These are phyloP conservation scores for Entomortierella lignicola DNA, from an alignment of 192 early-diverging fungal species.

Conservation along the genomic window DNA sequence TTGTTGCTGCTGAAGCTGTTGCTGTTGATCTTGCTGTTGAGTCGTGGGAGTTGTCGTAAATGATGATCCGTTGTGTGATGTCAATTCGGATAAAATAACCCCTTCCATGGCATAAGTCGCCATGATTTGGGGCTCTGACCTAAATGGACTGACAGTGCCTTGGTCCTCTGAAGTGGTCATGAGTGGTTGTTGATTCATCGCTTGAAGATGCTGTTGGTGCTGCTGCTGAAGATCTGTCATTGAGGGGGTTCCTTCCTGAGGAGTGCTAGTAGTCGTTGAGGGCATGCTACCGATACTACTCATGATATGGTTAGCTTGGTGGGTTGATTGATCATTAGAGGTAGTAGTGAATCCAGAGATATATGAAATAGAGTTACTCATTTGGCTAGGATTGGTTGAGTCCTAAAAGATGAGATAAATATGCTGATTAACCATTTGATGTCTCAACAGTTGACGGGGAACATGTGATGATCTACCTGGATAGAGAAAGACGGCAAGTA, in stretches of 20 bases:
- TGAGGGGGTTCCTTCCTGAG: conserved; percentile 6
- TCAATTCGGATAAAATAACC: conserved; percentile 14
- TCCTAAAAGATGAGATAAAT: background rate
- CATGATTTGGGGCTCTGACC: background rate
- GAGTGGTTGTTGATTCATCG: background rate
- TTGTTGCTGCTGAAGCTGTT: conserved; percentile 25
- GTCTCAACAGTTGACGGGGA: too few relatives aligned
- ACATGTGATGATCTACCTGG: background rate
- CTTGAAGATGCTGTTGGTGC: conserved; percentile 14
- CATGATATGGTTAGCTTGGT: background rate
- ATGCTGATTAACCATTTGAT: background rate
- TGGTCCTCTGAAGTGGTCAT: conserved; percentile 2
- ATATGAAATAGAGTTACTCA: conserved; percentile 20
- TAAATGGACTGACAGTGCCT: background rate
- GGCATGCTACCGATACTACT: background rate
- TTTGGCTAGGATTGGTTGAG: background rate
- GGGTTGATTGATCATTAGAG: conserved; percentile 10
- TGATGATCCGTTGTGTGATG: background rate
- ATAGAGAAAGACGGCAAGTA: background rate
- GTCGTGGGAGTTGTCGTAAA: conserved; percentile 8
- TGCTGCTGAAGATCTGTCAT: background rate
- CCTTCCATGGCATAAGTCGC: conserved; percentile 39
- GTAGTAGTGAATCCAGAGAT: conserved; percentile 13
- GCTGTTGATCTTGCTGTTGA: conserved; percentile 18
- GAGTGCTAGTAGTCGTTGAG: background rate